phyloP scores from a whole-genome alignment of 2,329 filamentous ascomycete genomes.

The Davidsoniella australis region DNA sequence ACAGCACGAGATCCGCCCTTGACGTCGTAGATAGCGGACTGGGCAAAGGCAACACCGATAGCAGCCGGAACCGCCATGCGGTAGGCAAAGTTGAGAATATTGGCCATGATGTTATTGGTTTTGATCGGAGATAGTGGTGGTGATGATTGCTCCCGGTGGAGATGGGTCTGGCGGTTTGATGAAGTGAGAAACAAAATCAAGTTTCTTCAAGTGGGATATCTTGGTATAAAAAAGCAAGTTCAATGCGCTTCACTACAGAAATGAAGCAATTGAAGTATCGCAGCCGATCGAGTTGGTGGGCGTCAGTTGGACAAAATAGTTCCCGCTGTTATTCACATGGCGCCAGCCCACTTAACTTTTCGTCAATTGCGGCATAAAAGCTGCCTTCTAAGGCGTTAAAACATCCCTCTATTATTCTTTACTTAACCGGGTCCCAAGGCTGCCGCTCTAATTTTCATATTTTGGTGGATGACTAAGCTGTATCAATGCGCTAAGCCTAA shows the following conservation, averaged over 20 bases:
- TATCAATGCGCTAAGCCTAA: neutral
- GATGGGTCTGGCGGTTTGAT: neutral
- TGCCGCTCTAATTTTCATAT: neutral
- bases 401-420: neutral
- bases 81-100: constrained; percentile 41
- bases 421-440: neutral
- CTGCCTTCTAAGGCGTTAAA: constrained; percentile 2
- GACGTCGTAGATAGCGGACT: constrained; percentile 88
- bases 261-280: too few species aligned
- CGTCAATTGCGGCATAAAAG: neutral
- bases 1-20: constrained; percentile 86
- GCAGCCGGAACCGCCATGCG: constrained; percentile 57
- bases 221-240: too few species aligned
- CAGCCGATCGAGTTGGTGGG: too few species aligned
- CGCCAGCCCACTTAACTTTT: neutral
- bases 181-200: neutral
- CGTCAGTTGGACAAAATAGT: neutral
- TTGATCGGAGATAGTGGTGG: neutral
- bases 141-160: neutral
- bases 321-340: neutral
- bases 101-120: constrained; percentile 12
- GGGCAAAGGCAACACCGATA: constrained; percentile 47
- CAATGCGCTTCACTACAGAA: too few species aligned
- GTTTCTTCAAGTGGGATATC: neutral
- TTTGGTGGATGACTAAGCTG: constrained; percentile 1